Evolutionary conservation across 2,329 filamentous ascomycete species (phyloP), one percentile per base, ranked within the genome.

Genomic region (Knufia fluminis): DNA sequence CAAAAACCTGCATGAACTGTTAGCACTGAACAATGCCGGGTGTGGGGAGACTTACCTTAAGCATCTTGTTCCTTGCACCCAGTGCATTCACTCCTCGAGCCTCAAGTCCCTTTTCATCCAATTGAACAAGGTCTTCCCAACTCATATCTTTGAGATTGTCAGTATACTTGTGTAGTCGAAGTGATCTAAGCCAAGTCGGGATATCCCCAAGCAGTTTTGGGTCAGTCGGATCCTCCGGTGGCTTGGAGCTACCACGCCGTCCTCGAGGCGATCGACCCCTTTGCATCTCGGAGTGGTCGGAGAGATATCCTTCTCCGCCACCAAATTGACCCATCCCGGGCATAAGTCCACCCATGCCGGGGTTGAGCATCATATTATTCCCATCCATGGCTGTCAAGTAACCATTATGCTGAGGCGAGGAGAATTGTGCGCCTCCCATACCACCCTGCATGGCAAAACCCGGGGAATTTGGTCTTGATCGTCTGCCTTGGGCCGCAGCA

Each of bases 141-240:
- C 92, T 89, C 75, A 97, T 80, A 63, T 97, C 91, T 71, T 97
- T 98, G 56, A 98, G 72, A 60, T 97, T 94, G 59, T 98, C 92
- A 8, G 92, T 98, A 70, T 98, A 98, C 74, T 98, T 98, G 76
- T 98, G 92, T 61, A 98, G 76, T 53, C 92, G 82, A 64, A 97
- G 77, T 66, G 89, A 96, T 65, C 92, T 82, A 61, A 98, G 78
- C 92, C 92, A 98, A 66, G 83, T 85, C 48, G 92, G 91, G 59
- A 98, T 96, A 63, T 98, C 92, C 69, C 94, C 86, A 59, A 98
- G 76, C 52, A 98, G 78, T 36, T 77, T 82, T 14, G 86, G 85
- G 67, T 98, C 92, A 17, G 91, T 97, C 3, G 92, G 92, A 62
- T 98, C 92, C 74, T 98, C 92, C 41, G 92, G 92, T 24, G 92